phyloP scores from a whole-genome alignment of 2,329 filamentous ascomycete genomes.

The Arthrocladium fulminans region DNA sequence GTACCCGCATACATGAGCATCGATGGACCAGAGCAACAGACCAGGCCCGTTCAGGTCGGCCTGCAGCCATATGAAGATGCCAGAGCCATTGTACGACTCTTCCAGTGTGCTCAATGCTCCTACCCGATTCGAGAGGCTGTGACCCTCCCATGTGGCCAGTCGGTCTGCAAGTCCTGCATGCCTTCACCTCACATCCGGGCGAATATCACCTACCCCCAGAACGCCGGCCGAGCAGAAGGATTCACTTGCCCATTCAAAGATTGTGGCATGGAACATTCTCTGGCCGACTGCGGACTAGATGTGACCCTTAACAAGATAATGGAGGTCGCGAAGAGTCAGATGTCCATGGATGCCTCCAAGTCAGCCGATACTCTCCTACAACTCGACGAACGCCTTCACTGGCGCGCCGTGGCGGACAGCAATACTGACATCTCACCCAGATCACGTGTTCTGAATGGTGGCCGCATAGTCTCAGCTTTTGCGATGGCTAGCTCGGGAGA shows the following conservation, averaged over 20 bases:
- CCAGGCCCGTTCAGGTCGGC: conserved; percentile 26
- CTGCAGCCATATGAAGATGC: conserved; percentile 47
- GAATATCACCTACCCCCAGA: conserved; percentile 69
- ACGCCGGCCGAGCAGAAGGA: conserved; percentile 56
- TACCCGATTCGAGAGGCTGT: conserved; percentile 58
- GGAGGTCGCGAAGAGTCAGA: conserved; percentile 47
- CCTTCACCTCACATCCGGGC: conserved; percentile 56
- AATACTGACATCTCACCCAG: conserved; percentile 22
- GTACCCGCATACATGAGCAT: conserved; percentile 21
- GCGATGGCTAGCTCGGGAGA: conserved; percentile 54
- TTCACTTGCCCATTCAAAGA: conserved; percentile 64
- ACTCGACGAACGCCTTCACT: conserved; percentile 35
- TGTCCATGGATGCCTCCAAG: conserved; percentile 35
- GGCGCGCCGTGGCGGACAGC: conserved; percentile 27
- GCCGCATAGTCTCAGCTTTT: conserved; percentile 58
- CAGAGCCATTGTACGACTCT: conserved; percentile 58
- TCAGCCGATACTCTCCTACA: conserved; percentile 29
- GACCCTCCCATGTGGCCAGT: conserved; percentile 72
- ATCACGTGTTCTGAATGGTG: conserved; percentile 41
- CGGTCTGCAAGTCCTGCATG: conserved; percentile 66
- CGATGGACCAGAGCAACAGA: conserved; percentile 14
- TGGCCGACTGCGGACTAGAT: conserved; percentile 68
- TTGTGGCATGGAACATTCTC: conserved; percentile 63
- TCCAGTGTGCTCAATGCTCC: conserved; percentile 71
- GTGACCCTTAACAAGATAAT: conserved; percentile 67